Base-by-base conservation (phyloP, 768 basidiomycete genomes). In the Mycena rosella region DNA sequence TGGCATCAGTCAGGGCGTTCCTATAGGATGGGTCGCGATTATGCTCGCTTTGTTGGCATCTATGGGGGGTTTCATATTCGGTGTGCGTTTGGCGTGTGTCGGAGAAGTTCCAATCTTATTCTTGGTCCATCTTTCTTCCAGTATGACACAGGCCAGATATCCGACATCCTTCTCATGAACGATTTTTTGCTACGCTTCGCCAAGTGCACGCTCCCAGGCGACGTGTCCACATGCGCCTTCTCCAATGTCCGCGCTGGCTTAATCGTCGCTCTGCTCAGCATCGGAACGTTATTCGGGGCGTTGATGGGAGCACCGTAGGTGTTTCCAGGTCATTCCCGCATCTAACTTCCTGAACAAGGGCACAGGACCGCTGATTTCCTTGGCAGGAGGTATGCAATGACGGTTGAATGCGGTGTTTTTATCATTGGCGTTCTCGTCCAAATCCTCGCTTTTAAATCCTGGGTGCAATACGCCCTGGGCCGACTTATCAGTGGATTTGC, bases 81-180 rank as follows among this genome's bases (percentile, higher is more conserved):
- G 87, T 60, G 76, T 77, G 70, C 45, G 78, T 72, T 78, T 77
- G 52, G 61, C 61, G 52, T 54, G 29, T 63, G 61, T 63, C 52
- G 61, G 52, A 54, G 24, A 55, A 63, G 61, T 47, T 54, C 30
- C 53, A 61, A 53, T 61, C 55, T 51, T 47, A 60, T 58, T 49
- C 55, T 56, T 30, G n/a, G n/a, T 68, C 69, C 30, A 68, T 65
- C 27, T 29, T 56, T 40, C 63, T 57, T 60, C 24, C 57, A 83
- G 80, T 91, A 91, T 70, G 90, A 92, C 76, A 92, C 90, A 15
- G 91, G 91, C 27, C 92, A 93, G 76, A 93, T 94, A 68, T 89
- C 89, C 57, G 90, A 91, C 74, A 91, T 94, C 71, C 80, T 92
- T 29, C 79, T 92, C 77, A 92, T 93, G 90, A 75, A 84, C 14